A percentile compares a stretch with the other conserved stretches of the same genome.
These are phyloP conservation scores for Termitomyces sp. DNA, from an alignment of 768 basidiomycete species.

Conservation along the genomic window DNA sequence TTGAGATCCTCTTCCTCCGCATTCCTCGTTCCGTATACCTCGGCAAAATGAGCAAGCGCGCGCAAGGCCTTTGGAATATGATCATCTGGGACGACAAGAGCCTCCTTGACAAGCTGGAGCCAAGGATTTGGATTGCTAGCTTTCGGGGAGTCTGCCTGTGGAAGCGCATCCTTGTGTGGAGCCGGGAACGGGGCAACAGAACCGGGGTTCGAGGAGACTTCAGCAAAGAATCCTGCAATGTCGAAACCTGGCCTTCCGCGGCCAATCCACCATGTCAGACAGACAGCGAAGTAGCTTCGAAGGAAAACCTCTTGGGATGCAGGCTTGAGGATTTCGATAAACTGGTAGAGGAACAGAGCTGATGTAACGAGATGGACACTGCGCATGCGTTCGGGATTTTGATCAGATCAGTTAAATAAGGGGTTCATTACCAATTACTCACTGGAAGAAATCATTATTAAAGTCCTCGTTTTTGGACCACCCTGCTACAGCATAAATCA, in stretches of 20 bases:
- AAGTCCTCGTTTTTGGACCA: constrained; percentile 41
- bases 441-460: constrained; percentile 48
- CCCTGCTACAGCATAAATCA: constrained; percentile 59
- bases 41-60: constrained; percentile 31
- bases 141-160: constrained; percentile 28
- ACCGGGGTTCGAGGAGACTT: constrained; percentile 19
- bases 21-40: constrained; percentile 29
- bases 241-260: constrained; percentile 52
- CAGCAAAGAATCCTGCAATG: constrained; percentile 45
- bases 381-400: neutral
- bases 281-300: constrained; percentile 52
- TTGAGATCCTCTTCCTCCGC: constrained; percentile 20
- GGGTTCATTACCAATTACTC: neutral
- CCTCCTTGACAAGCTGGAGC: constrained; percentile 51
- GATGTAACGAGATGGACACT: constrained; percentile 72
- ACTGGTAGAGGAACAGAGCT: constrained; percentile 54
- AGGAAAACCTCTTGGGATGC: constrained; percentile 50
- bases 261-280: constrained; percentile 52
- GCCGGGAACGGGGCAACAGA: constrained; percentile 19
- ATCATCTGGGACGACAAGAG: constrained; percentile 58
- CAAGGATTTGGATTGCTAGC: constrained; percentile 51
- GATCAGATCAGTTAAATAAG: neutral
- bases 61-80: constrained; percentile 38
- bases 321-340: constrained; percentile 37
- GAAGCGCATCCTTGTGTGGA: constrained; percentile 24